phyloP scores from a whole-genome alignment of 371 early-diverging fungal species.

The Blakeslea trispora region DNA sequence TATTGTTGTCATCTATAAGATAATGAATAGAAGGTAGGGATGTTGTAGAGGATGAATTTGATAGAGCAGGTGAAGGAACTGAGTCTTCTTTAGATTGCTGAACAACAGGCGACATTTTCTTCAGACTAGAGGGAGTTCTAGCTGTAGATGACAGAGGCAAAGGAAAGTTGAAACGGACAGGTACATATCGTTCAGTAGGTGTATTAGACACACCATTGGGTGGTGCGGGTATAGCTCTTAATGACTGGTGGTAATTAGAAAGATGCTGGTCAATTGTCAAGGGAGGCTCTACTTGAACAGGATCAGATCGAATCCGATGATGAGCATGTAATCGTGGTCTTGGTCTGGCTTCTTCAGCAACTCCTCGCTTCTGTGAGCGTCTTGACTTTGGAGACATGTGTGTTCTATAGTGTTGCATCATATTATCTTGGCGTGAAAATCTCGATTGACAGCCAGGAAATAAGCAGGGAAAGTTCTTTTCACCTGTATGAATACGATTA shows the following conservation, averaged over 20 bases:
- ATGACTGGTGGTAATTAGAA: conserved; percentile 40
- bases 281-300: conserved; percentile 41
- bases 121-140: conserved; percentile 18
- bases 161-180: conserved; percentile 27
- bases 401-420: conserved; percentile 90
- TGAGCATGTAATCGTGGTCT: conserved; percentile 45
- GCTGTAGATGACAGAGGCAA: conserved; percentile 19
- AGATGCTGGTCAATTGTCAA: conserved; percentile 51
- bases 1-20: conserved; percentile 17
- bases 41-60: conserved; percentile 22
- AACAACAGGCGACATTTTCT: neutral
- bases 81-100: conserved; percentile 14
- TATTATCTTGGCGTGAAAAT: conserved; percentile 89
- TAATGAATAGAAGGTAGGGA: conserved; percentile 27
- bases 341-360: conserved; percentile 34
- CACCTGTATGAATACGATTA: conserved; percentile 89
- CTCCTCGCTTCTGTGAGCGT: conserved; percentile 46
- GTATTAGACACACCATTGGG: too few species aligned
- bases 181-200: conserved; percentile 15
- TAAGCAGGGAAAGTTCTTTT: conserved; percentile 87
- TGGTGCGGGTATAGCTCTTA: conserved; percentile 14
- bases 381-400: conserved; percentile 78
- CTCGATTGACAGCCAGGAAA: conserved; percentile 77
- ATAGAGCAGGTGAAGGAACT: conserved; percentile 24
- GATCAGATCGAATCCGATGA: conserved; percentile 47